Evolutionary conservation across 2,329 filamentous ascomycete species (phyloP).

Genomic region (Colletotrichum acutatum): DNA sequence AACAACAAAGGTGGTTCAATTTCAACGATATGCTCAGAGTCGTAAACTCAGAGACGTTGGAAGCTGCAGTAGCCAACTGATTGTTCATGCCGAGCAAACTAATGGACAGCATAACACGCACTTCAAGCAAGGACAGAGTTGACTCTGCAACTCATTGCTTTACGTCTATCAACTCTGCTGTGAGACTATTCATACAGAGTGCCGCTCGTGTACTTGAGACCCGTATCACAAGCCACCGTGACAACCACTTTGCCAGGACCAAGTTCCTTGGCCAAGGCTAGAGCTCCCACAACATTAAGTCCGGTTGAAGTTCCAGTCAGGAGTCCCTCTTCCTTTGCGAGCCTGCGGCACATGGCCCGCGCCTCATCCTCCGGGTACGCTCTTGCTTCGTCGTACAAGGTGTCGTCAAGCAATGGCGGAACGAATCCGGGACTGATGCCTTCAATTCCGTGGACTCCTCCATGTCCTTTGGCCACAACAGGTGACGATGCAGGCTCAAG

Average conservation of each 20-base stretch:
- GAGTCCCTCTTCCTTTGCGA: slow-evolving; percentile 25
- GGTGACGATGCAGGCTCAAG: slow-evolving; percentile 21
- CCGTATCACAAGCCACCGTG: slow-evolving; percentile 30
- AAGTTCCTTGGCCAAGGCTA: slow-evolving; percentile 20
- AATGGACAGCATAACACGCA: no score
- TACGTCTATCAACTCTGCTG: background rate
- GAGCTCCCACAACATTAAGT: background rate
- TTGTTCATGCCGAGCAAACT: no score
- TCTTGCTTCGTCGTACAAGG: slow-evolving; percentile 18
- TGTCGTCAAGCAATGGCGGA: slow-evolving; percentile 7
- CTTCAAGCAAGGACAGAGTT: background rate
- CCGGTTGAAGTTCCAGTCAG: slow-evolving; percentile 20
- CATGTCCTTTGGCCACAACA: background rate
- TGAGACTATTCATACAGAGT: background rate
- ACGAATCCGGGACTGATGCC: slow-evolving; percentile 15
- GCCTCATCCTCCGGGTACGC: slow-evolving; percentile 15
- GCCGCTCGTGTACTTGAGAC: slow-evolving; percentile 19
- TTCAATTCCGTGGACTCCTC: slow-evolving; percentile 18
- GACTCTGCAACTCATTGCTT: background rate
- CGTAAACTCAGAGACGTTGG: no score
- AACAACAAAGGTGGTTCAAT: background rate
- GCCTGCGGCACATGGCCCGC: slow-evolving; percentile 23
- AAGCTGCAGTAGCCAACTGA: background rate
- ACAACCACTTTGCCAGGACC: slow-evolving; percentile 19
- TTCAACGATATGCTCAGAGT: background rate